Conservation (phyloP, 75 land plant species). For the Azolla pinnata region DNA sequence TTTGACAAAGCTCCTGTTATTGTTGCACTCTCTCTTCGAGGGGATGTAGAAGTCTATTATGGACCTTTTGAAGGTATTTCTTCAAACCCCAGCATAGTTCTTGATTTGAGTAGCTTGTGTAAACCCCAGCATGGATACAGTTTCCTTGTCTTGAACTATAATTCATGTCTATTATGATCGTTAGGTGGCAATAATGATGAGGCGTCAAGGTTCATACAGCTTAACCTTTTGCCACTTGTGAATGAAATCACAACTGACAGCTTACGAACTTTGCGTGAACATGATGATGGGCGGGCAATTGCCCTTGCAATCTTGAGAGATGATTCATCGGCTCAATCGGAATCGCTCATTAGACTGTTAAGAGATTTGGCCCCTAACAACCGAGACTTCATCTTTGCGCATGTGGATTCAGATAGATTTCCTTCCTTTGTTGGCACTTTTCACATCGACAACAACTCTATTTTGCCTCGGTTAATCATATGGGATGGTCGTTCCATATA, state of each 20-base stretch:
- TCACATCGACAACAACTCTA: slow-evolving; percentile 27
- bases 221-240: slow-evolving; percentile 51
- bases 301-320: slow-evolving; percentile 58
- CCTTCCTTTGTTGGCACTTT: slow-evolving; percentile 54
- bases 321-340: slow-evolving; percentile 38
- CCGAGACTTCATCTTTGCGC: slow-evolving; percentile 64
- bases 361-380: slow-evolving; percentile 74
- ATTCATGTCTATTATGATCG: too few relatives aligned
- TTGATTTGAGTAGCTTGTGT: too few relatives aligned
- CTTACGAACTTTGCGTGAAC: slow-evolving; percentile 40
- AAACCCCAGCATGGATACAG: too few relatives aligned
- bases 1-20: slow-evolving; percentile 77
- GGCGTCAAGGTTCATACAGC: slow-evolving; percentile 60
- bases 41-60: slow-evolving; percentile 44
- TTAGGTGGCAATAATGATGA: too few relatives aligned
- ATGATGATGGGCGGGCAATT: slow-evolving; percentile 63
- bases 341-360: slow-evolving; percentile 45
- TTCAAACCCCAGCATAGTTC: too few relatives aligned
- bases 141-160: too few relatives aligned
- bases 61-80: slow-evolving; percentile 97
- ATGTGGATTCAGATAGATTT: slow-evolving; percentile 50
- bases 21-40: slow-evolving; percentile 46
- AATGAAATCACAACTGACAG: slow-evolving; percentile 50
- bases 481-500: slow-evolving; percentile 69
- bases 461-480: slow-evolving; percentile 56